Evolutionary conservation across 2,329 filamentous ascomycete species (phyloP), one percentile per base, ranked within the genome.

Genomic region (Beauveria scarabaeidicola): DNA sequence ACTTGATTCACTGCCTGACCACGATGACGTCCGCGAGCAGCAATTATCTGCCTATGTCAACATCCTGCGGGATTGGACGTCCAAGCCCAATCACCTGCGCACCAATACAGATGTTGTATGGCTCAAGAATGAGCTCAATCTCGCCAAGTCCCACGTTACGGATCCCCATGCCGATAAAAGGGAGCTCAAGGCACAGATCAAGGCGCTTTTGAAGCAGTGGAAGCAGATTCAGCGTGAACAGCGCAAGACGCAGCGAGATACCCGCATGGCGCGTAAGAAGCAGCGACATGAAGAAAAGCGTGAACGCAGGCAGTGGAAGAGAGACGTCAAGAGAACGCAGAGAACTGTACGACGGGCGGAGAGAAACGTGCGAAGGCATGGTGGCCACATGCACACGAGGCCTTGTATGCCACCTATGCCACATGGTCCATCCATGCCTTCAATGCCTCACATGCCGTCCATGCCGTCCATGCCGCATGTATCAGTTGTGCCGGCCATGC

Each of bases 1-100:
- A 2, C 69, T 83, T 58, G 81, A 77, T 40, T 83, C 80, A 2
- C 77, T 85, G 1, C 80, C 81, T 0, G 75, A 79, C 57, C 79
- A 78, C 65, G 78, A 83, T 60, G 75, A 80, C 46, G 71, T 85
- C 2, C 69, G 68, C 13, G 76, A 78, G 56, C 65, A 71, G 19
- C 81, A 83, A 66, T 71, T 84, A 1, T 76, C 79, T 1, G 61
- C 77, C 1, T 75, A 77, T 15, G 74, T 74, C 50, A 66, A 72
- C 13, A 74, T 74, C 3, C 71, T 86, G 17, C 64, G 72, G 23
- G 68, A 72, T 8, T 85, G 81, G 80, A 73, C 81, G 1, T 69
- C 74, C 9, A 72, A 76, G 41, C 80, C 81, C 0, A 76, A 81
- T 0, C 72, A 79, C 54, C 73, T 75, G 6, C 75, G 81, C 62